phyloP scores from a whole-genome alignment of 2,329 filamentous ascomycete species.

The Pseudogymnoascus sp. region DNA sequence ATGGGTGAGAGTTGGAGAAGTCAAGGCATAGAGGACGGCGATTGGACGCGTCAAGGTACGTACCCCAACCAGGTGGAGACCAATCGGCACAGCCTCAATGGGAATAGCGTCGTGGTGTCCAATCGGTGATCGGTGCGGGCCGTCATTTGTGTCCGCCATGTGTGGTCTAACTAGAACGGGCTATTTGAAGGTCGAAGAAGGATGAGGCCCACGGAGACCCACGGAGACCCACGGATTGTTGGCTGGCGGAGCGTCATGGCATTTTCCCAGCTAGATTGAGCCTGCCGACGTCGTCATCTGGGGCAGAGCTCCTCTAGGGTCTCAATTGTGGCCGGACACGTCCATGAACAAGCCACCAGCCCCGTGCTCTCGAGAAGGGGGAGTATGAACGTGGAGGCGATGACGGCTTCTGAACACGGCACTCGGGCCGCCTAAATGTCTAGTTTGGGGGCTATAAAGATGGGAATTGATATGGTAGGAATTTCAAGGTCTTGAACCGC shows the following conservation, averaged over 20 bases:
- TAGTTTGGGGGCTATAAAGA: neutral
- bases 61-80: neutral
- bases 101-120: neutral
- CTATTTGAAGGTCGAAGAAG: neutral
- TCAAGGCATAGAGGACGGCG: neutral
- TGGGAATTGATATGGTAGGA: neutral
- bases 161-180: neutral
- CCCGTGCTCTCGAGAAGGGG: neutral
- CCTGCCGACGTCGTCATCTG: neutral
- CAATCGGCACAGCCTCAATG: neutral
- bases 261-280: neutral
- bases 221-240: neutral
- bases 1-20: neutral
- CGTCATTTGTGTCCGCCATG: conserved; percentile 1
- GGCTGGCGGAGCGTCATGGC: neutral
- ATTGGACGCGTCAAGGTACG: neutral
- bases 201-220: neutral
- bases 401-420: neutral
- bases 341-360: neutral
- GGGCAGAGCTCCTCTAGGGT: neutral
- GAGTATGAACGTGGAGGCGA: neutral
- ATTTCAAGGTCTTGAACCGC: neutral
- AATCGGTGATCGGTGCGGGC: conserved; percentile 5
- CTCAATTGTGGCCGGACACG: neutral
- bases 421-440: neutral